Conservation (phyloP, 768 basidiomycete genomes). For the Hypsizygus marmoreus region DNA sequence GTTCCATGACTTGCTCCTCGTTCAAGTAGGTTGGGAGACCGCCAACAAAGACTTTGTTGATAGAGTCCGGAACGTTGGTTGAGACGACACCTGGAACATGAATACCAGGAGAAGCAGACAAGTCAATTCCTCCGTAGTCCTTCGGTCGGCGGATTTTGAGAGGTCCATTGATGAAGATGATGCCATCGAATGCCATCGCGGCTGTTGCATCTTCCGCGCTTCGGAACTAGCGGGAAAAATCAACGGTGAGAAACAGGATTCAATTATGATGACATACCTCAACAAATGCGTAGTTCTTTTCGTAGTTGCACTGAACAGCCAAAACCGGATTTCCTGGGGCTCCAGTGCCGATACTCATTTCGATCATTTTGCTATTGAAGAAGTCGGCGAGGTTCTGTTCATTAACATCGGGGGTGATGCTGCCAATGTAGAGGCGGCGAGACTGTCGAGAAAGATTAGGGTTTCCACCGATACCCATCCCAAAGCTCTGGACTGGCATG, state of each 20-base stretch:
- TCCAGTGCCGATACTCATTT: constrained; percentile 85
- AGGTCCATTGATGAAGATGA: constrained; percentile 93
- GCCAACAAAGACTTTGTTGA: constrained; percentile 98
- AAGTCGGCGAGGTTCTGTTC: constrained; percentile 91
- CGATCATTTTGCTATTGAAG: constrained; percentile 95
- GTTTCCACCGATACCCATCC: constrained; percentile 84
- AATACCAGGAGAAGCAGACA: constrained; percentile 58
- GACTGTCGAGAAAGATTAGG: constrained; percentile 92
- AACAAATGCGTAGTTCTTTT: constrained; percentile 98
- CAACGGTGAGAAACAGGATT: constrained; percentile 11
- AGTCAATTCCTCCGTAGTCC: constrained; percentile 86
- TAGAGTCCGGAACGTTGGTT: constrained; percentile 94
- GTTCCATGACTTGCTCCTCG: constrained; percentile 98
- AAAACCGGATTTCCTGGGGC: constrained; percentile 88
- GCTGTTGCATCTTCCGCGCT: constrained; percentile 95
- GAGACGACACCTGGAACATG: constrained; percentile 96
- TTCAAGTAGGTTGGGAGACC: constrained; percentile 94
- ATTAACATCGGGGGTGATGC: constrained; percentile 92
- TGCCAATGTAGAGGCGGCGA: constrained; percentile 94
- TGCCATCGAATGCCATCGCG: constrained; percentile 97
- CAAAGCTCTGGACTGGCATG: constrained; percentile 81
- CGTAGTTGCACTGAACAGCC: constrained; percentile 94
- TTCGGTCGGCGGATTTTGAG: constrained; percentile 97
- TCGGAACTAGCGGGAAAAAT: constrained; percentile 76
- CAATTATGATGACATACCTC: constrained; percentile 59